Conservation (phyloP, 345 rosid genomes). For the Sisymbrium irio region DNA sequence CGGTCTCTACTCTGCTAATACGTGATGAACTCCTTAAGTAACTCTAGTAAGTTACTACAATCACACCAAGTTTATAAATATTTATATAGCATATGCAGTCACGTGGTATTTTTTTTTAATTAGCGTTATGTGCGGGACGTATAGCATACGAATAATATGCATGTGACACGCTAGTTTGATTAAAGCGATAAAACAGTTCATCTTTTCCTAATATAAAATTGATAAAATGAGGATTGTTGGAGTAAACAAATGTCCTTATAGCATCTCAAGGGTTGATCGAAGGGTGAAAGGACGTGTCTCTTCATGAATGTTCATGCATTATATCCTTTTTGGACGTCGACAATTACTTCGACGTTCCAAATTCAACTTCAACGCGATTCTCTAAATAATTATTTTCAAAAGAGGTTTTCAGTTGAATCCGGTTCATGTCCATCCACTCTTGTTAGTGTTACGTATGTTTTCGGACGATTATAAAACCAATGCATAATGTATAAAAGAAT, state of each 20-base stretch:
- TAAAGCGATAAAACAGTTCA: background rate
- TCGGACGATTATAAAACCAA: background rate
- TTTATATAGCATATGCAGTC: background rate
- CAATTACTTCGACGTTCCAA: constrained; percentile 10
- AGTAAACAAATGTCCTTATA: constrained; percentile 26
- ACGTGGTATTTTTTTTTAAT: constrained; percentile 9
- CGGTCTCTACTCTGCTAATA: too few species aligned
- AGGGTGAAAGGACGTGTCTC: constrained; percentile 24
- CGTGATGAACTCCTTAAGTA: constrained; percentile 4
- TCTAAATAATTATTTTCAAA: background rate
- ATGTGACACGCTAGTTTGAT: constrained; percentile 28
- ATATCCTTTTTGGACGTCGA: constrained; percentile 17
- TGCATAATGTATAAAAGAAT: constrained; percentile 13
- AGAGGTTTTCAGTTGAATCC: background rate
- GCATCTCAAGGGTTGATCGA: constrained; percentile 24
- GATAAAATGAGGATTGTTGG: constrained; percentile 17
- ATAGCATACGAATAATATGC: constrained; percentile 26
- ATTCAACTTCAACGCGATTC: constrained; percentile 22
- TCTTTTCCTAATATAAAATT: background rate
- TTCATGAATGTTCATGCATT: constrained; percentile 34
- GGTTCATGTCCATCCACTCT: constrained; percentile 31
- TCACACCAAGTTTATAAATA: background rate
- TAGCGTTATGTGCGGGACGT: constrained; percentile 25
- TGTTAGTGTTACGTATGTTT: constrained; percentile 14
- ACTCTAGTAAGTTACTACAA: background rate